Conservation (phyloP, 1,284 basidiomycete genomes). For the Cryptococcus neoformans region DNA sequence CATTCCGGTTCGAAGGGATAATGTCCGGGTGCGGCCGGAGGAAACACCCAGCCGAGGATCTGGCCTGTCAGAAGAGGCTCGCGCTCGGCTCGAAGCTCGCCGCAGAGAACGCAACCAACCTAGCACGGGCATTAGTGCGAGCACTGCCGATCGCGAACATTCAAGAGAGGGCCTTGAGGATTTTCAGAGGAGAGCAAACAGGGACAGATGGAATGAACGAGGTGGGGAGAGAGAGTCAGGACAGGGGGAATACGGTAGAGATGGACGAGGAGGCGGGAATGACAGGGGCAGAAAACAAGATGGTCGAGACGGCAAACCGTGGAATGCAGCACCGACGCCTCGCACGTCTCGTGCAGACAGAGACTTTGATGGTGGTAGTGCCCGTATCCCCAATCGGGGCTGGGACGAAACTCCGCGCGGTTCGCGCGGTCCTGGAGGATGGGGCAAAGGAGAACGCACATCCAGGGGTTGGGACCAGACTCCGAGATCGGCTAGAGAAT, state of each 20-base stretch:
- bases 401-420: conserved; percentile 85
- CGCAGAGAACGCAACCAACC: conserved; percentile 62
- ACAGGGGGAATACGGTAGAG: conserved; percentile 1
- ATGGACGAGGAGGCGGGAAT: conserved; percentile 12
- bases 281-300: conserved; percentile 7
- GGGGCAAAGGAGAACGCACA: conserved; percentile 20
- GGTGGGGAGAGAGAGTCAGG: conserved; percentile 26
- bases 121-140: conserved; percentile 23
- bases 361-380: conserved; percentile 72
- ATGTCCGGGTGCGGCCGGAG: conserved; percentile 69
- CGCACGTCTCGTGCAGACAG: conserved; percentile 58
- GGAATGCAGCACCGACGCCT: conserved; percentile 58
- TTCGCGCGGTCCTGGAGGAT: conserved; percentile 42
- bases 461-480: conserved; percentile 72
- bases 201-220: conserved; percentile 46
- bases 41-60: conserved; percentile 93
- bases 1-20: conserved; percentile 57
- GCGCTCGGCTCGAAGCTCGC: conserved; percentile 70
- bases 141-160: conserved; percentile 20
- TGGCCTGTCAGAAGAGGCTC: conserved; percentile 73
- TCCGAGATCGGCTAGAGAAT: conserved; percentile 60
- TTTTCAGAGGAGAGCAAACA: conserved; percentile 46
- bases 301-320: conserved; percentile 30
- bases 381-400: conserved; percentile 79
- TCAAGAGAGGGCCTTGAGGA: conserved; percentile 41